Evolutionary conservation across 2,329 filamentous ascomycete species (phyloP).

Genomic region (Pseudopyricularia javanii): DNA sequence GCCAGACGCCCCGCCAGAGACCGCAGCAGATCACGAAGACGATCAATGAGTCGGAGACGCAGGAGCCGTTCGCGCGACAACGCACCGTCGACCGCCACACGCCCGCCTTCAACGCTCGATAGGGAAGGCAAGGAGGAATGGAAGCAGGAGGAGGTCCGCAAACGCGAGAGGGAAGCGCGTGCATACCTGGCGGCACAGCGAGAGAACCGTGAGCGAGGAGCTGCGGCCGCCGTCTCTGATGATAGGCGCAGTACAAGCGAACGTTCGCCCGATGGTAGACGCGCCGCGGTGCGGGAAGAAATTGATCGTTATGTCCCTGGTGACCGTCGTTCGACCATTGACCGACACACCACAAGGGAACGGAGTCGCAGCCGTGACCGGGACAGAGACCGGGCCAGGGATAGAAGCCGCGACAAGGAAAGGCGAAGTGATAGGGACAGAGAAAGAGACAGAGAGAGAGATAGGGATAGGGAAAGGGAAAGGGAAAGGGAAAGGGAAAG

Average conservation of each 20-base stretch:
- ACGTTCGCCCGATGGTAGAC: constrained; percentile 28
- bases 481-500: constrained; percentile 17
- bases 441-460: constrained; percentile 12
- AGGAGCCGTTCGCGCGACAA: constrained; percentile 19
- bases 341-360: constrained; percentile 13
- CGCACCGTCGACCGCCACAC: constrained; percentile 8
- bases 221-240: constrained; percentile 20
- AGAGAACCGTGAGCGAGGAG: constrained; percentile 46
- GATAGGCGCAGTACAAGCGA: constrained; percentile 33
- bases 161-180: constrained; percentile 40
- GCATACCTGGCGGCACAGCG: constrained; percentile 50
- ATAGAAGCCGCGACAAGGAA: constrained; percentile 8
- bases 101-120: constrained; percentile 26
- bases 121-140: constrained; percentile 40
- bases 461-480: constrained; percentile 17
- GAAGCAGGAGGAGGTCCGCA: constrained; percentile 49
- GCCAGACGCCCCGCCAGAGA: not conserved
- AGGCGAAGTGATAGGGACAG: constrained; percentile 14
- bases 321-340: constrained; percentile 20
- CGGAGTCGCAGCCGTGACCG: constrained; percentile 8
- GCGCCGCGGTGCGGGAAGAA: constrained; percentile 24
- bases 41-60: constrained; percentile 19
- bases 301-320: constrained; percentile 35
- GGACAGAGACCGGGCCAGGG: constrained; percentile 7
- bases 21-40: not conserved